Conservation (phyloP, 2,329 filamentous ascomycete genomes). For the Aspergillus niger region DNA sequence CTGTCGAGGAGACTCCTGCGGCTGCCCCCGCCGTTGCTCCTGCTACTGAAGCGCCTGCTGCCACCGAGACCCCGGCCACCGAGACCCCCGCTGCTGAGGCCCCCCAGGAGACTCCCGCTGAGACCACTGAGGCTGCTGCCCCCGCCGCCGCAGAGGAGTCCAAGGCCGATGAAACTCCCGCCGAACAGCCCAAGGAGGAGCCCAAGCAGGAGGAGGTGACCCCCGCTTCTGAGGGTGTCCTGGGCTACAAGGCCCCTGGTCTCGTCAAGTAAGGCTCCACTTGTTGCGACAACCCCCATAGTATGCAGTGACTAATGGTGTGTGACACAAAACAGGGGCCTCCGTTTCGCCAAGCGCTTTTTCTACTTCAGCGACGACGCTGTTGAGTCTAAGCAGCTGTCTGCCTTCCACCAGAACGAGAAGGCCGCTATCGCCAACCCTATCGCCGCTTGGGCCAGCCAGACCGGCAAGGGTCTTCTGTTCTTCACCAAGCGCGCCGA, state of each 20-base stretch:
- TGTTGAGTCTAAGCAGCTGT: conserved; percentile 71
- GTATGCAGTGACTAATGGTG: conserved; percentile 10
- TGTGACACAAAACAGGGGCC: conserved; percentile 62
- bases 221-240: conserved; percentile 77
- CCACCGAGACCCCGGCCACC: conserved; percentile 42
- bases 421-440: conserved; percentile 79
- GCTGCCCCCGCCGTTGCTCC: conserved; percentile 41
- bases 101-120: conserved; percentile 36
- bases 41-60: conserved; percentile 38
- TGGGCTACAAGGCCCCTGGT: conserved; percentile 88
- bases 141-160: conserved; percentile 36
- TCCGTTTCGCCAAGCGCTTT: conserved; percentile 89
- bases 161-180: conserved; percentile 36
- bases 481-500: conserved; percentile 83
- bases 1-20: conserved; percentile 61
- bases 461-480: conserved; percentile 93
- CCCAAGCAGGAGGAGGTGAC: conserved; percentile 53
- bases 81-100: conserved; percentile 33
- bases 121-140: conserved; percentile 38
- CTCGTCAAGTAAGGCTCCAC: conserved; percentile 75
- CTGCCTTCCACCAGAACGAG: conserved; percentile 80
- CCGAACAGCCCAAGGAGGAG: conserved; percentile 42
- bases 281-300: background rate
- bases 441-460: conserved; percentile 82
- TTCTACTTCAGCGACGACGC: conserved; percentile 82